Evolutionary conservation across 1,284 basidiomycete genomes (phyloP).

Genomic region (Moesziomyces sp.): DNA sequence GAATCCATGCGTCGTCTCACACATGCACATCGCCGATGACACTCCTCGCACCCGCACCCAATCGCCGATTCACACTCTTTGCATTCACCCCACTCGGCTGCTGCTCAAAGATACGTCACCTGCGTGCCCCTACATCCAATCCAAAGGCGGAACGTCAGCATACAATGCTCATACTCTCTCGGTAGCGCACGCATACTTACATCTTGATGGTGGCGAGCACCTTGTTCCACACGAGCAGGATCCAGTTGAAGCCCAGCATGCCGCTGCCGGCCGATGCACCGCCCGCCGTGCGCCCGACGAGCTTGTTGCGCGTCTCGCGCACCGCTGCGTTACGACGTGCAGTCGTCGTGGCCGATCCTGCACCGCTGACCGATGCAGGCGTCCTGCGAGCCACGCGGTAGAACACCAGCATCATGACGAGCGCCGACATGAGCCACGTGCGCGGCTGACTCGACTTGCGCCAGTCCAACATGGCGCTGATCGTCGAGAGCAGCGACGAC

Average conservation of each 20-base stretch:
- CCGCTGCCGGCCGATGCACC: conserved; percentile 12
- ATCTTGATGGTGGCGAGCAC: conserved; percentile 48
- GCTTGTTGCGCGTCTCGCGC: conserved; percentile 31
- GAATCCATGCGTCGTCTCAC: background rate
- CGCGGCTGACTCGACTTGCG: conserved; percentile 31
- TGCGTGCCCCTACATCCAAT: conserved; percentile 32
- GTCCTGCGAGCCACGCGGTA: conserved; percentile 28
- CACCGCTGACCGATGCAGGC: conserved; percentile 1
- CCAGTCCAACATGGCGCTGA: conserved; percentile 32
- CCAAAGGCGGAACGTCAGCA: background rate
- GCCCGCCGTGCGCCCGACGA: conserved; percentile 15
- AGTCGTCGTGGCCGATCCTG: background rate
- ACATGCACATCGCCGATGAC: too few relatives aligned
- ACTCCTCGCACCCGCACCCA: background rate
- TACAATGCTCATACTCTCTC: background rate
- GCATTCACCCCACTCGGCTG: background rate
- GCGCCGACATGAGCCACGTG: conserved; percentile 39
- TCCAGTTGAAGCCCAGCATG: conserved; percentile 27
- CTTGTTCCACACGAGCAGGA: conserved; percentile 38
- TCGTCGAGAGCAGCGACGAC: conserved; percentile 23
- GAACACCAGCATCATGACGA: conserved; percentile 42
- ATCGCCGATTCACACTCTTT: too few relatives aligned
- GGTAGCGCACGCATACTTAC: conserved; percentile 5
- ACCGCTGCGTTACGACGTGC: conserved; percentile 27
- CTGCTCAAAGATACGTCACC: conserved; percentile 40